Evolutionary conservation across 495 filamentous ascomycete genomes (phyloP).

Genomic region (Daldinia caldariorum): DNA sequence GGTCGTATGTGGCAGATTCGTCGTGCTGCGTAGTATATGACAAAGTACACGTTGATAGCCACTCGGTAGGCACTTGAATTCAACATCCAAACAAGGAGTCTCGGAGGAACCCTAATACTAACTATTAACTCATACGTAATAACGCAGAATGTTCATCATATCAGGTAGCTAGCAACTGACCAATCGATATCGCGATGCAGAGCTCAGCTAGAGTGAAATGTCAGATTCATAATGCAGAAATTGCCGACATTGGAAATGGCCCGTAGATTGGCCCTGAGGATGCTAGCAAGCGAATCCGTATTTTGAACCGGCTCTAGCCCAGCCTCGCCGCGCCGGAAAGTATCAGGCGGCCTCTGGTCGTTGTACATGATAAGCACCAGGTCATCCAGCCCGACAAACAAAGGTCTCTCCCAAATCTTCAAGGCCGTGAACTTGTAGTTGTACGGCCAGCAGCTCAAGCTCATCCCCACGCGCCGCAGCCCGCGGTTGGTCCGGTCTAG

Average conservation of each 20-base stretch:
- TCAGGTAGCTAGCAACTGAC: not conserved
- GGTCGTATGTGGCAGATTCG: not conserved
- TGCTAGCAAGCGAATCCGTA: conserved; percentile 11
- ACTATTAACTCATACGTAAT: not conserved
- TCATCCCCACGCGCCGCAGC: conserved; percentile 16
- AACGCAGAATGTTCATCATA: not conserved
- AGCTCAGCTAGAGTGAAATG: conserved; percentile 7
- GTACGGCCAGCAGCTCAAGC: conserved; percentile 12
- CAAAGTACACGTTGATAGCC: not conserved
- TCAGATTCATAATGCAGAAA: conserved; percentile 24
- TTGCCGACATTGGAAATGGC: not conserved
- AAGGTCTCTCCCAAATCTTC: not conserved
- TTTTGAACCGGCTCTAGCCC: conserved; percentile 2
- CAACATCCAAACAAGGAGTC: not conserved
- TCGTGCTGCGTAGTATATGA: not conserved
- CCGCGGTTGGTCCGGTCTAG: conserved; percentile 9
- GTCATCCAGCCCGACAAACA: conserved; percentile 13
- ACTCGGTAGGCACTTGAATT: not conserved
- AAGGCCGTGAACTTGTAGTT: not conserved
- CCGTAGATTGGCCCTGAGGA: not conserved
- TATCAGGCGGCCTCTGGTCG: conserved; percentile 14
- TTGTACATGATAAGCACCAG: conserved; percentile 30
- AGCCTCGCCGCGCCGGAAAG: conserved; percentile 27
- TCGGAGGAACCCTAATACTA: not conserved
- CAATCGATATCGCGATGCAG: not conserved